Percentiles rank a stretch among this genome's conserved stretches.
These are phyloP conservation scores for Globisporangium lucens DNA, from an alignment of 352 stramenopile genomes.

Conservation along the genomic window DNA sequence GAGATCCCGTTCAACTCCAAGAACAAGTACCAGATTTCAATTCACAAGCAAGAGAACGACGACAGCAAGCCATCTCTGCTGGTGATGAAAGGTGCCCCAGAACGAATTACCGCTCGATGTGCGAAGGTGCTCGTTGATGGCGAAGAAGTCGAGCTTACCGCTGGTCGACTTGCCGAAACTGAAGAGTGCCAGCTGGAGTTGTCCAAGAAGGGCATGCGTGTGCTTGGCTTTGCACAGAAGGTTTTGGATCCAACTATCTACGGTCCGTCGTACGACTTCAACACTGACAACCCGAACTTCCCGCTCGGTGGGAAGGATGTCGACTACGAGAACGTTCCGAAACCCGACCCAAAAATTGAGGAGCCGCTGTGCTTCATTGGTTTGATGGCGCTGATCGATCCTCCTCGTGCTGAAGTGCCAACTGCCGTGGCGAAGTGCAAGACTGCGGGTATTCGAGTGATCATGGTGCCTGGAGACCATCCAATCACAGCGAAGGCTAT, in stretches of 20 bases:
- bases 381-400: conserved; percentile 95
- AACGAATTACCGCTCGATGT: conserved; percentile 86
- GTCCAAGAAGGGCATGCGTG: conserved; percentile 70
- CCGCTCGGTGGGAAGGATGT: conserved; percentile 81
- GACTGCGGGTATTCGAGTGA: conserved; percentile 89
- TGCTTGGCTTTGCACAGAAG: conserved; percentile 66
- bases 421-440: conserved; percentile 90
- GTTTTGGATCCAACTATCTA: conserved; percentile 49
- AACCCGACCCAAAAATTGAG: conserved; percentile 67
- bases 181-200: conserved; percentile 45
- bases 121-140: conserved; percentile 45
- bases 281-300: conserved; percentile 81
- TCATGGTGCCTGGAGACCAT: conserved; percentile 95
- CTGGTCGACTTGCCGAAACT: conserved; percentile 84
- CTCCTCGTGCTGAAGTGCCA: conserved; percentile 87
- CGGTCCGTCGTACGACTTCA: conserved; percentile 59
- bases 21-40: conserved; percentile 82
- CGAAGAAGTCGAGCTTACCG: conserved; percentile 84
- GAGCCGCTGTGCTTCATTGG: conserved; percentile 90
- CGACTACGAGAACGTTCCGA: conserved; percentile 64
- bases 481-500: conserved; percentile 92
- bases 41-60: conserved; percentile 56
- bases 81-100: conserved; percentile 90
- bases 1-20: conserved; percentile 84
- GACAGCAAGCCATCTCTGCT: conserved; percentile 13